phyloP scores from a whole-genome alignment of 768 basidiomycete species.

The Amanita thiersii region DNA sequence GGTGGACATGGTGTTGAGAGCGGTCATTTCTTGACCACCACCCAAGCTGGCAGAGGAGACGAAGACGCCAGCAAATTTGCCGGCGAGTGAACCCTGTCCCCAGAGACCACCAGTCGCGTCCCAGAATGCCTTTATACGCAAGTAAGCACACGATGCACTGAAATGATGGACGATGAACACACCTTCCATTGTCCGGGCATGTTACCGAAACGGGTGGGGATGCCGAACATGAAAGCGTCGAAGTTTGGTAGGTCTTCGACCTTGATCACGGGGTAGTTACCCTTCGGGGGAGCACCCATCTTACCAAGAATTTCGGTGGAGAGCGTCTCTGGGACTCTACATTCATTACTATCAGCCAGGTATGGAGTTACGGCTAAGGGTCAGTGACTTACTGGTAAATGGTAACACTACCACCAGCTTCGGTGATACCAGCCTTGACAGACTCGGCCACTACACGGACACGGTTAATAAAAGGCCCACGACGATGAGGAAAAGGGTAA shows the following conservation, averaged over 20 bases:
- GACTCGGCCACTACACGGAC: constrained; percentile 48
- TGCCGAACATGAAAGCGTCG: constrained; percentile 71
- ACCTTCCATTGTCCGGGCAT: constrained; percentile 80
- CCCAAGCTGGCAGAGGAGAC: constrained; percentile 66
- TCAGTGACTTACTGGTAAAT: constrained; percentile 44
- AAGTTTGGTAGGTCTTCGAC: constrained; percentile 43
- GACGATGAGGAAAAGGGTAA: neutral
- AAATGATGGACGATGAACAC: constrained; percentile 10
- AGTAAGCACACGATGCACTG: constrained; percentile 12
- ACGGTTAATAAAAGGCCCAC: constrained; percentile 4
- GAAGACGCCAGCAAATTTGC: constrained; percentile 73
- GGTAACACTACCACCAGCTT: constrained; percentile 38
- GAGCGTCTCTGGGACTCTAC: constrained; percentile 75
- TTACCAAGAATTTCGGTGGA: constrained; percentile 52
- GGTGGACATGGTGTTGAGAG: constrained; percentile 42
- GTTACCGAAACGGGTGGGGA: constrained; percentile 76
- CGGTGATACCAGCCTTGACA: constrained; percentile 37
- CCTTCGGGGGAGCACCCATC: constrained; percentile 69
- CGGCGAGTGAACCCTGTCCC: constrained; percentile 48
- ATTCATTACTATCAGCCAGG: neutral
- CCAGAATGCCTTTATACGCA: constrained; percentile 52
- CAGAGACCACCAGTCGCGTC: constrained; percentile 68
- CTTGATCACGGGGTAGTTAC: constrained; percentile 59
- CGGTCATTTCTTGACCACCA: constrained; percentile 73
- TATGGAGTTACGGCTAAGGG: neutral